phyloP scores from a whole-genome alignment of 805 yeast species.

The Cyberlindnera suaveolens region DNA sequence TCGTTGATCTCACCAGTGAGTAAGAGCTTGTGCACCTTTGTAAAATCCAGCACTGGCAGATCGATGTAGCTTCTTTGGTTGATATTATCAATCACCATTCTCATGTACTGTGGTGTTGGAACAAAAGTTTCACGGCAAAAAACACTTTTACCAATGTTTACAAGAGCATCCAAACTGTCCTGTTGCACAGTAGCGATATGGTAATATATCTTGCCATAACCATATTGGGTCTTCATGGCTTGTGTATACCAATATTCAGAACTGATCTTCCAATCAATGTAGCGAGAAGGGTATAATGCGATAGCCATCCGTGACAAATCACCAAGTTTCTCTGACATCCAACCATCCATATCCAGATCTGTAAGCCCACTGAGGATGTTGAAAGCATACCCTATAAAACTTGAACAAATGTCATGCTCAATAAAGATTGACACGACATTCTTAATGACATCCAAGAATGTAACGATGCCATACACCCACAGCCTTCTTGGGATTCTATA shows the following conservation, averaged over 20 bases:
- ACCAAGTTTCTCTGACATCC: constrained; percentile 77
- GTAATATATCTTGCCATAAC: constrained; percentile 81
- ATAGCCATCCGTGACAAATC: constrained; percentile 86
- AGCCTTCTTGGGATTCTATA: constrained; percentile 73
- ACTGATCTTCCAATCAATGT: constrained; percentile 79
- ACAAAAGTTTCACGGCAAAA: constrained; percentile 79
- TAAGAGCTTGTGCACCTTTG: constrained; percentile 22
- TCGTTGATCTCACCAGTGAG: constrained; percentile 17
- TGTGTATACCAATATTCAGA: constrained; percentile 80
- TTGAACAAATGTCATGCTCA: constrained; percentile 73
- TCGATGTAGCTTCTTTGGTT: constrained; percentile 46
- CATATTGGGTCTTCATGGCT: constrained; percentile 67
- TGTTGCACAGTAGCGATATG: constrained; percentile 86
- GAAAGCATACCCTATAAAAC: constrained; percentile 69
- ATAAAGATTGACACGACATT: constrained; percentile 66
- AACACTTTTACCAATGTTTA: constrained; percentile 72
- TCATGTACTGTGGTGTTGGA: constrained; percentile 72
- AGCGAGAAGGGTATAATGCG: constrained; percentile 71
- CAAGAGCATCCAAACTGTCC: constrained; percentile 63
- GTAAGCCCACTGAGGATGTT: constrained; percentile 37
- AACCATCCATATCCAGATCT: constrained; percentile 33
- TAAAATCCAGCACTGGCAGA: constrained; percentile 25
- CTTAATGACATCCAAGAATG: constrained; percentile 70
- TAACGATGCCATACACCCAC: constrained; percentile 85
- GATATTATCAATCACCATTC: constrained; percentile 74